These are phyloP conservation scores for Pterocarpus santalinus DNA, from an alignment of 306 rosid species.

Conservation along the genomic window DNA sequence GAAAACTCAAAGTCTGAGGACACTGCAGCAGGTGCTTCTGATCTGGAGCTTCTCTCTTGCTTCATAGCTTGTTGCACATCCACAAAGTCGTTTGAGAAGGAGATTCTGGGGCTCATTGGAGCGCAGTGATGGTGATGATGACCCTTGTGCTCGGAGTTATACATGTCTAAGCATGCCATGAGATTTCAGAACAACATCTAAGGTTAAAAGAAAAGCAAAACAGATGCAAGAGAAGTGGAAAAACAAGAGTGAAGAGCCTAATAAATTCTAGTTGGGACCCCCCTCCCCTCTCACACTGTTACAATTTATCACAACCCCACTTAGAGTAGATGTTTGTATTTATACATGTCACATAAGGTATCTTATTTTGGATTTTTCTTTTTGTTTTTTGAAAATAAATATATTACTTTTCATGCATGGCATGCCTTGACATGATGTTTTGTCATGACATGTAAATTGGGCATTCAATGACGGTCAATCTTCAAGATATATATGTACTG, in stretches of 20 bases:
- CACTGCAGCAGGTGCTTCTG: conserved; percentile 51
- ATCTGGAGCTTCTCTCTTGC: conserved; percentile 60
- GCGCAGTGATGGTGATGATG: conserved; percentile 54
- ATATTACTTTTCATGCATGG: conserved; percentile 47
- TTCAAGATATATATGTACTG: conserved; percentile 50
- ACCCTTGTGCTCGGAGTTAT: conserved; percentile 70
- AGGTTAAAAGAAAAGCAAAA: conserved; percentile 36
- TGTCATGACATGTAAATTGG: conserved; percentile 67
- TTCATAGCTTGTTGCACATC: conserved; percentile 71
- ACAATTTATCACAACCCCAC: conserved; percentile 45
- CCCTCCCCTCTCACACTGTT: conserved; percentile 35
- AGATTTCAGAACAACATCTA: conserved; percentile 57
- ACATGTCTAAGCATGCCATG: conserved; percentile 92
- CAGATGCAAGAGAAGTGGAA: conserved; percentile 21
- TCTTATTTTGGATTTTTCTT: not conserved
- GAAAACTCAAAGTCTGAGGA: conserved; percentile 93
- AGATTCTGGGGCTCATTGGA: conserved; percentile 92
- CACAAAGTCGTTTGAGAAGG: conserved; percentile 90
- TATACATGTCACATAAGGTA: conserved; percentile 50
- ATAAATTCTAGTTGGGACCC: conserved; percentile 60
- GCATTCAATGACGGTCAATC: conserved; percentile 60
- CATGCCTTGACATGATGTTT: conserved; percentile 70
- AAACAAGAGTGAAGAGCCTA: not conserved
- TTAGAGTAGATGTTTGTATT: conserved; percentile 52
- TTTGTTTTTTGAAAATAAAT: not conserved